Conservation (phyloP, 805 yeast genomes). For the Jamesozyma lodderae region DNA sequence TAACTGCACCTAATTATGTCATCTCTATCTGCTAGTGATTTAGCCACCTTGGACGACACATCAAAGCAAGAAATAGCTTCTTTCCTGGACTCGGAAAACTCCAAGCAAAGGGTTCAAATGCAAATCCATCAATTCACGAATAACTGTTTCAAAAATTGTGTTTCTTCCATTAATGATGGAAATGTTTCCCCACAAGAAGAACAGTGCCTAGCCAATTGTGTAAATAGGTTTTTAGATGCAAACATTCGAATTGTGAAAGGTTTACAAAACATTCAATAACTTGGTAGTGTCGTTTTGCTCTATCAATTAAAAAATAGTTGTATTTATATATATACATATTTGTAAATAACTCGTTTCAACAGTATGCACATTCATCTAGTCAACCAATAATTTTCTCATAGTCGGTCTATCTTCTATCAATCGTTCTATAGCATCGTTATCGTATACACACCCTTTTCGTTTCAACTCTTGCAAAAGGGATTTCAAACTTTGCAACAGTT, state of each 20-base stretch:
- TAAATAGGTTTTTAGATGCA: conserved; percentile 78
- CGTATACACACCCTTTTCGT: background rate
- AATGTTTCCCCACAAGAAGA: conserved; percentile 53
- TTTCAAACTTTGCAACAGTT: background rate
- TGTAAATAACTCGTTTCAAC: background rate
- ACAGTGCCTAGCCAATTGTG: conserved; percentile 68
- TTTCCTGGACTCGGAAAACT: conserved; percentile 74
- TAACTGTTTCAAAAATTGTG: conserved; percentile 83
- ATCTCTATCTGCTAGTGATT: conserved; percentile 33
- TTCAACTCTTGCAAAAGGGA: background rate
- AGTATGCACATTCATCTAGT: background rate
- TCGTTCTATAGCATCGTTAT: background rate
- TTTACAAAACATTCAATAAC: conserved; percentile 25
- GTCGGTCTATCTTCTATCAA: background rate
- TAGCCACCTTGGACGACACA: conserved; percentile 49
- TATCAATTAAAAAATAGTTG: too few species aligned
- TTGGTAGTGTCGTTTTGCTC: background rate
- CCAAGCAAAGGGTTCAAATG: conserved; percentile 79
- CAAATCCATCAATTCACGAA: conserved; percentile 85
- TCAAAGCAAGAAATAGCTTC: conserved; percentile 65
- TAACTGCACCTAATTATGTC: conserved; percentile 18
- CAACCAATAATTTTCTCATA: background rate
- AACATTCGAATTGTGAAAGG: conserved; percentile 73
- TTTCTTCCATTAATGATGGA: conserved; percentile 39
- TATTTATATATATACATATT: background rate